Percentiles rank a stretch among this genome's conserved stretches.
Evolutionary conservation across 148 eudicot species (phyloP).

Genomic region (Arctostaphylos glauca): DNA sequence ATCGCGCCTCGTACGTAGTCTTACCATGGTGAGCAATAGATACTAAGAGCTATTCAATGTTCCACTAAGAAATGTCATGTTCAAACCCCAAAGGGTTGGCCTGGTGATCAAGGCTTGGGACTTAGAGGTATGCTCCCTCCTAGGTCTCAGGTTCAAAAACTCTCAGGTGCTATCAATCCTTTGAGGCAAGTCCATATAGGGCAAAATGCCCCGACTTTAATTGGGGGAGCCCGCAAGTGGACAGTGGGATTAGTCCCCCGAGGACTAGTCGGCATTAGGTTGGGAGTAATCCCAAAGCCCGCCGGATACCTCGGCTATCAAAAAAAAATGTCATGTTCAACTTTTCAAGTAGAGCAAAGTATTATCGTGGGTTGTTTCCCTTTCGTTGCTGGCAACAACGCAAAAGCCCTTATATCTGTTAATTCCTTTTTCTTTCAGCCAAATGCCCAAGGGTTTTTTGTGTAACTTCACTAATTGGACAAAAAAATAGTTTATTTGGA

Average conservation of each 20-base stretch:
- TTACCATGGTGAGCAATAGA: no score
- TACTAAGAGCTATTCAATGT: neutral
- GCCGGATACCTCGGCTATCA: no score
- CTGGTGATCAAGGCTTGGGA: no score
- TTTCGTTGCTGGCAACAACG: neutral
- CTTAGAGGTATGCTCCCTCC: no score
- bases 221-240: no score
- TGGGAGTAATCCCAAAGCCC: no score
- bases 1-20: neutral
- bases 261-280: no score
- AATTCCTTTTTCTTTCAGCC: neutral
- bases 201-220: no score
- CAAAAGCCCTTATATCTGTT: neutral
- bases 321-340: neutral
- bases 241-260: no score
- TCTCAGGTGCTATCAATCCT: no score
- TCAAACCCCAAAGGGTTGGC: neutral
- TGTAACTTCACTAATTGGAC: neutral
- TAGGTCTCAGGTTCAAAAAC: no score
- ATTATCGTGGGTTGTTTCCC: neutral
- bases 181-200: no score
- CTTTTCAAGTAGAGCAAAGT: neutral
- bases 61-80: neutral
- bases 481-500: neutral
- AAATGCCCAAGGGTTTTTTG: neutral